Evolutionary conservation across 345 rosid genomes (phyloP), one percentile per base, ranked within the genome.

Genomic region (Populus alba): DNA sequence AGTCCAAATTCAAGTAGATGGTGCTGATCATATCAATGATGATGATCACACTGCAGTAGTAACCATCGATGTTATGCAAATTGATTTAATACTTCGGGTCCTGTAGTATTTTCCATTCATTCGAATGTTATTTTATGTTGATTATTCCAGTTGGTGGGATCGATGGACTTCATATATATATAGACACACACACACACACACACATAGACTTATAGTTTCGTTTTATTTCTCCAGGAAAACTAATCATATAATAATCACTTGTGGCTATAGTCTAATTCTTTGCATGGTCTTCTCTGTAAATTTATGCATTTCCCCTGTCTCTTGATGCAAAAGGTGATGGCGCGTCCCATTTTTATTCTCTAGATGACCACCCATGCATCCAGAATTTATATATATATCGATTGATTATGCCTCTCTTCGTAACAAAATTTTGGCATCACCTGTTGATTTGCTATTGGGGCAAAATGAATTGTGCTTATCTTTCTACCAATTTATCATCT

Each of bases 1-100:
- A 77, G 43, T 82, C 84, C 47, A 67, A 85, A 49, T 78, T 91
- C 75, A 72, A 75, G 38, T 69, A 84, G 73, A 78, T 73, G 43
- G 20, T 6, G 12, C 27, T 47, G 23, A n/a, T 57, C 62, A 57
- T 33, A 33, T n/a, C 25, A 57, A n/a, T n/a, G 13, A 57, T 57
- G 27, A n/a, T 22, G 27, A 57, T 57, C 6, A 7, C 7, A 22
- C 8, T 8, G 61, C 25, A 47, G 53, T 47, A 47, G 53, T 13
- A 16, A 47, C 53, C 53, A 47, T 47, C 53, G 15, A 47, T 47
- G 18, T 4, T 16, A 47, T 47, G 53, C 53, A 47, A 47, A 47
- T 47, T 12, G 4, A 15, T 16, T 47, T 47, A 0, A 13, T 47
- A 7, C 61, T 55, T 9, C 0, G 23, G 61, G 25, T 22, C 23